phyloP scores from a whole-genome alignment of 371 early-diverging fungal species.

The Haplosporangium sp. region DNA sequence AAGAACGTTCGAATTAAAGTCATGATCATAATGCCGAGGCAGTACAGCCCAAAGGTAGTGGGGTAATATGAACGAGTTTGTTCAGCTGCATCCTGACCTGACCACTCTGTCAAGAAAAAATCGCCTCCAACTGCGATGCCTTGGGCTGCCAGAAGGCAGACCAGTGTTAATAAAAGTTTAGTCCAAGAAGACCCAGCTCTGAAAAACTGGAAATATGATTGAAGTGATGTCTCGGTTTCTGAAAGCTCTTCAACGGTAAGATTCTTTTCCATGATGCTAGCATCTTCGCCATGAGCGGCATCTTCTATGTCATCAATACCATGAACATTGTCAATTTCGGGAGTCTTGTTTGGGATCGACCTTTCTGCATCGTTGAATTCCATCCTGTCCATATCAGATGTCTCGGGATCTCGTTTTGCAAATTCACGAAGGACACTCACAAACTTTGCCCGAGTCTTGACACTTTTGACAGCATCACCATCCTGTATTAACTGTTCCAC shows the following conservation, averaged over 20 bases:
- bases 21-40: constrained; percentile 37
- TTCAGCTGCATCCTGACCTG: constrained; percentile 8
- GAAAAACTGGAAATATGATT: constrained; percentile 3
- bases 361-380: not conserved
- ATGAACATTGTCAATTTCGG: not conserved
- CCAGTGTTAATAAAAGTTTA: constrained; percentile 1
- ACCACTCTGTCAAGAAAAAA: constrained; percentile 50
- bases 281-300: not conserved
- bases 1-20: constrained; percentile 44
- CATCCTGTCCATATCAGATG: constrained; percentile 18
- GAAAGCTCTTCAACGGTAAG: constrained; percentile 34
- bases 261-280: constrained; percentile 9
- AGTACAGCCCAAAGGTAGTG: constrained; percentile 33
- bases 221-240: not conserved
- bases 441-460: constrained; percentile 46
- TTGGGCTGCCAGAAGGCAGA: constrained; percentile 33
- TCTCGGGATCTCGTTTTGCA: constrained; percentile 32
- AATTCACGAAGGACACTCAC: constrained; percentile 48
- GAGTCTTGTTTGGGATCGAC: constrained; percentile 17
- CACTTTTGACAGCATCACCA: constrained; percentile 21
- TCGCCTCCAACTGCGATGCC: constrained; percentile 40
- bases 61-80: constrained; percentile 33
- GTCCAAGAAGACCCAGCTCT: constrained; percentile 4
- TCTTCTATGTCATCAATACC: not conserved
- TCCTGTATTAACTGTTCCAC: constrained; percentile 18